phyloP scores from a whole-genome alignment of 1,284 basidiomycete genomes.

The Tylopilus microsporus region DNA sequence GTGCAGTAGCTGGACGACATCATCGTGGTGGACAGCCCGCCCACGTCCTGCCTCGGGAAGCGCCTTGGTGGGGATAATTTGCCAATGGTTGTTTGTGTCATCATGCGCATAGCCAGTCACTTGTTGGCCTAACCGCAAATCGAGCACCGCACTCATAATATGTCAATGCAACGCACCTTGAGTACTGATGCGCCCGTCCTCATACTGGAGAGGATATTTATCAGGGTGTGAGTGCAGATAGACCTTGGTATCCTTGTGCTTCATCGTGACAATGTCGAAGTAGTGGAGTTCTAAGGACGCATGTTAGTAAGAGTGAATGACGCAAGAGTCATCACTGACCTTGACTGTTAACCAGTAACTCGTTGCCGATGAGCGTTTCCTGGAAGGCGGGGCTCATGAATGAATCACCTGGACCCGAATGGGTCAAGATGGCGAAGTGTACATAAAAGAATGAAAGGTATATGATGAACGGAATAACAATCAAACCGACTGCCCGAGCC shows the following conservation, averaged over 20 bases:
- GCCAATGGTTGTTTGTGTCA: slow-evolving; percentile 95
- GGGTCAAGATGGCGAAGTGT: slow-evolving; percentile 88
- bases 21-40: slow-evolving; percentile 83
- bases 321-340: slow-evolving; percentile 45
- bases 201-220: slow-evolving; percentile 88
- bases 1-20: slow-evolving; percentile 87
- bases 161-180: slow-evolving; percentile 55
- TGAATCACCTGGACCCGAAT: slow-evolving; percentile 87
- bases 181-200: slow-evolving; percentile 92
- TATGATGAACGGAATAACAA: slow-evolving; percentile 80
- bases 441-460: slow-evolving; percentile 97
- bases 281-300: slow-evolving; percentile 78
- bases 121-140: slow-evolving; percentile 69
- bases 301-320: slow-evolving; percentile 6
- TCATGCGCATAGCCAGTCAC: slow-evolving; percentile 96
- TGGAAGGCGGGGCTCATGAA: slow-evolving; percentile 99
- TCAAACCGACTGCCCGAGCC: slow-evolving; percentile 84
- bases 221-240: slow-evolving; percentile 92
- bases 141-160: background rate
- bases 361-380: slow-evolving; percentile 90
- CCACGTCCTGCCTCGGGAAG: slow-evolving; percentile 86
- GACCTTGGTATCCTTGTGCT: slow-evolving; percentile 90
- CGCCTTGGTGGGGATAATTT: slow-evolving; percentile 89
- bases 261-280: slow-evolving; percentile 82
- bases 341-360: slow-evolving; percentile 84